phyloP scores from a whole-genome alignment of 805 yeast species.

The Metschnikowia henanensis region DNA sequence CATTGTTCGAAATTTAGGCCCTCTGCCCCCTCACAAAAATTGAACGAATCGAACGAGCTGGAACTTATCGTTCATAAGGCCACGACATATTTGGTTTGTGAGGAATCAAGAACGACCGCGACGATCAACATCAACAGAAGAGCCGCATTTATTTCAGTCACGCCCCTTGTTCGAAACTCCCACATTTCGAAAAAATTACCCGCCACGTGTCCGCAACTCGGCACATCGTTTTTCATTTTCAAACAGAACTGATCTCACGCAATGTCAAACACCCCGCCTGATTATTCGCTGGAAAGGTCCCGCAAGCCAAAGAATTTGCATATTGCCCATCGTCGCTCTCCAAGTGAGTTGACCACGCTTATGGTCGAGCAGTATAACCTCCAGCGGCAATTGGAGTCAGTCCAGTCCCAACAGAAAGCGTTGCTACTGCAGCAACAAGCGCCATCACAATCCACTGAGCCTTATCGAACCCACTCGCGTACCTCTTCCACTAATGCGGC shows the following conservation, averaged over 20 bases:
- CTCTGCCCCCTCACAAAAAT: no score
- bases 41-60: no score
- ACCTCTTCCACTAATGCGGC: slow-evolving; percentile 30
- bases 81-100: no score
- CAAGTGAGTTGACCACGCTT: slow-evolving; percentile 89
- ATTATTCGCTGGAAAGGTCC: slow-evolving; percentile 9
- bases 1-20: no score
- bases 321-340: slow-evolving; percentile 96
- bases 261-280: slow-evolving; percentile 17
- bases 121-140: no score
- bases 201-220: neutral
- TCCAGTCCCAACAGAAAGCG: slow-evolving; percentile 91
- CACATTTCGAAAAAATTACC: no score
- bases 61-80: no score
- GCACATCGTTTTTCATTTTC: neutral
- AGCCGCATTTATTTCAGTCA: no score
- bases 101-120: no score
- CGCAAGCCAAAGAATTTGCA: slow-evolving; percentile 52
- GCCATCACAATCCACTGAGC: slow-evolving; percentile 20
- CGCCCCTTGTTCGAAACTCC: no score
- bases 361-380: slow-evolving; percentile 89
- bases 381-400: slow-evolving; percentile 89
- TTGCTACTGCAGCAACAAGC: slow-evolving; percentile 63
- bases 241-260: neutral
- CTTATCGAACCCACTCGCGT: slow-evolving; percentile 36